Conservation (phyloP, 2,329 filamentous ascomycete species). For the Periconia sp. region DNA sequence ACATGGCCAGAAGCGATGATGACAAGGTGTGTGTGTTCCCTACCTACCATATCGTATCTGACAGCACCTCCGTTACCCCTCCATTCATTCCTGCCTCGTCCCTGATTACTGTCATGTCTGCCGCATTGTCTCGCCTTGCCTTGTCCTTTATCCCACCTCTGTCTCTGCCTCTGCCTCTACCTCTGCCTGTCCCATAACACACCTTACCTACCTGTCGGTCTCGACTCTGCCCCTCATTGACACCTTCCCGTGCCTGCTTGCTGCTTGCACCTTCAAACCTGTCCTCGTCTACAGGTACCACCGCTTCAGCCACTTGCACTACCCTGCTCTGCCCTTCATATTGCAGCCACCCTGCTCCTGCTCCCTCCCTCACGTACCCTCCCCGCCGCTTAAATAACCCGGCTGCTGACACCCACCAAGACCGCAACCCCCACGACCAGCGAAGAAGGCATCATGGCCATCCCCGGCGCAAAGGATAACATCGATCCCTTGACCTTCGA, state of each 20-base stretch:
- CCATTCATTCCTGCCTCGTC: neutral
- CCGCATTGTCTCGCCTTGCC: neutral
- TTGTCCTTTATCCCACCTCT: neutral
- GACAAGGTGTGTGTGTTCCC: conserved; percentile 42
- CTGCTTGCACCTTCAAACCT: too few relatives aligned
- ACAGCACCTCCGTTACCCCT: neutral
- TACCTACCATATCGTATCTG: conserved; percentile 15
- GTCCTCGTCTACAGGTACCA: too few relatives aligned
- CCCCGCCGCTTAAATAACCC: too few relatives aligned
- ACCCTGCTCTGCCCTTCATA: too few relatives aligned
- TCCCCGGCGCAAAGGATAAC: conserved; percentile 69
- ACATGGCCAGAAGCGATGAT: conserved; percentile 37
- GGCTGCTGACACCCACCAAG: conserved; percentile 16
- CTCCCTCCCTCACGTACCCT: neutral
- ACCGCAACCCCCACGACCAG: conserved; percentile 8
- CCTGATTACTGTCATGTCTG: neutral
- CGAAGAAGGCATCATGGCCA: conserved; percentile 38
- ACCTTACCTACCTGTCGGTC: too few relatives aligned
- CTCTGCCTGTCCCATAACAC: too few relatives aligned
- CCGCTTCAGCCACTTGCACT: too few relatives aligned
- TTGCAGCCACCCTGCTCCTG: too few relatives aligned
- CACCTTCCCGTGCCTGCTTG: too few relatives aligned
- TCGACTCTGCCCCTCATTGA: too few relatives aligned
- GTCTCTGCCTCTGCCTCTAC: conserved; percentile 2
- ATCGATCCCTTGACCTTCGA: conserved; percentile 82